Conservation (phyloP, 352 stramenopile species). For the Blastocystis sp. region DNA sequence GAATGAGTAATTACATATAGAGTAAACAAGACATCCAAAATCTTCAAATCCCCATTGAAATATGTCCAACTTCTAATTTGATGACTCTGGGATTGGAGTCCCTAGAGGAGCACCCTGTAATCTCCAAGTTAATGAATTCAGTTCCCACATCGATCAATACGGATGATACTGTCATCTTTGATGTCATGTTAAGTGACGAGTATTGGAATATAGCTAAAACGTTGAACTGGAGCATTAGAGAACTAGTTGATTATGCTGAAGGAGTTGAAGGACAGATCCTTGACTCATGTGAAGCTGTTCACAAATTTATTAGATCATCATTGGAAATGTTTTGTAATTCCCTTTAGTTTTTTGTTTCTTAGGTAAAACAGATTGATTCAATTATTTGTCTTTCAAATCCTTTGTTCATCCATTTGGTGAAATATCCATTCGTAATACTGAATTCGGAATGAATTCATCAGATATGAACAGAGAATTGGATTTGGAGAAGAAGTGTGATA, state of each 20-base stretch:
- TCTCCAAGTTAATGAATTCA: neutral
- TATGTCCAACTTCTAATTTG: conserved; percentile 41
- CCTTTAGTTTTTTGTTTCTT: conserved; percentile 3
- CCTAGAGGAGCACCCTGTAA: neutral
- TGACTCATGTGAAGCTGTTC: neutral
- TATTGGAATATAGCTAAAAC: neutral
- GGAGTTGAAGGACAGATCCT: neutral
- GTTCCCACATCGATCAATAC: conserved; percentile 18
- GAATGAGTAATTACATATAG: neutral
- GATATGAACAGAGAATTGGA: no score
- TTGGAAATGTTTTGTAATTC: neutral
- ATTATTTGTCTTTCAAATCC: neutral
- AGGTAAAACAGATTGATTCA: neutral
- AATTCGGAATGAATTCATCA: no score
- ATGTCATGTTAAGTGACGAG: neutral
- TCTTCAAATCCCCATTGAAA: conserved; percentile 17
- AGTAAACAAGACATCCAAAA: neutral
- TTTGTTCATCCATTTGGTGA: neutral
- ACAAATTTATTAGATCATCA: neutral
- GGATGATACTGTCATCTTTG: conserved; percentile 5
- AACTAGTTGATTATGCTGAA: neutral
- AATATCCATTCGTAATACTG: no score
- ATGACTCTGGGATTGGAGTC: conserved; percentile 1
- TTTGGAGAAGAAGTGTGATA: neutral
- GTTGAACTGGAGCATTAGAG: neutral